Evolutionary conservation across 805 yeast species (phyloP).

Genomic region (Kuraishia hungarica): DNA sequence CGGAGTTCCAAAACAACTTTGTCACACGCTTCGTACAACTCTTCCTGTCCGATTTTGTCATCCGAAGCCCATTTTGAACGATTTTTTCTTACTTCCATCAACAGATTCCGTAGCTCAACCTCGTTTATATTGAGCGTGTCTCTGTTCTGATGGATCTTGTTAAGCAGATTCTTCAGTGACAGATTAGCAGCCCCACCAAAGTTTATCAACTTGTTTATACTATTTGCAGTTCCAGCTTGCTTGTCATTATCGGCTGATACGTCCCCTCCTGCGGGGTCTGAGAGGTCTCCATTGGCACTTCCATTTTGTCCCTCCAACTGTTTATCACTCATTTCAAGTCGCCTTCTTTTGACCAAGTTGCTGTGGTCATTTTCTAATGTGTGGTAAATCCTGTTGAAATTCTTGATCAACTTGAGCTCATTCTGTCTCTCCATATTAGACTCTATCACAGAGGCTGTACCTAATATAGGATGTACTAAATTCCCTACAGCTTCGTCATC

Average conservation of each 20-base stretch:
- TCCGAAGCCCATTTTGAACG: slow-evolving; percentile 98
- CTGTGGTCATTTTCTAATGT: slow-evolving; percentile 71
- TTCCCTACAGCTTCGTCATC: slow-evolving; percentile 23
- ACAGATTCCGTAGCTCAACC: slow-evolving; percentile 71
- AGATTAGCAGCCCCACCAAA: slow-evolving; percentile 63
- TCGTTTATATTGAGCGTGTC: slow-evolving; percentile 72
- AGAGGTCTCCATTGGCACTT: slow-evolving; percentile 13
- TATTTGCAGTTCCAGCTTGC: slow-evolving; percentile 12
- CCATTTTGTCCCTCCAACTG: slow-evolving; percentile 37
- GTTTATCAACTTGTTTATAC: slow-evolving; percentile 20
- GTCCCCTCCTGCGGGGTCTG: slow-evolving; percentile 8
- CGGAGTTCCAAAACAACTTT: slow-evolving; percentile 86
- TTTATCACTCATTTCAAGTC: slow-evolving; percentile 73
- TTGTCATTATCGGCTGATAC: slow-evolving; percentile 6
- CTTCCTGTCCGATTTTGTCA: slow-evolving; percentile 94
- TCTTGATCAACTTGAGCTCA: slow-evolving; percentile 37
- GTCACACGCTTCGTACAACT: slow-evolving; percentile 94
- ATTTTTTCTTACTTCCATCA: slow-evolving; percentile 89
- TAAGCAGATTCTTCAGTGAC: slow-evolving; percentile 71
- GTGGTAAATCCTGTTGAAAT: slow-evolving; percentile 67
- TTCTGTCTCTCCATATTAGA: slow-evolving; percentile 33
- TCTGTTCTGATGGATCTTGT: slow-evolving; percentile 70
- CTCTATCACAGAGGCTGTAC: slow-evolving; percentile 25
- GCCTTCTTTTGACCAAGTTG: slow-evolving; percentile 64
- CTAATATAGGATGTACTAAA: slow-evolving; percentile 25